A percentile compares a stretch with the other conserved stretches of the same genome.
These are phyloP conservation scores for Wilcoxina mikolae DNA, from an alignment of 495 filamentous ascomycete genomes.

Conservation along the genomic window DNA sequence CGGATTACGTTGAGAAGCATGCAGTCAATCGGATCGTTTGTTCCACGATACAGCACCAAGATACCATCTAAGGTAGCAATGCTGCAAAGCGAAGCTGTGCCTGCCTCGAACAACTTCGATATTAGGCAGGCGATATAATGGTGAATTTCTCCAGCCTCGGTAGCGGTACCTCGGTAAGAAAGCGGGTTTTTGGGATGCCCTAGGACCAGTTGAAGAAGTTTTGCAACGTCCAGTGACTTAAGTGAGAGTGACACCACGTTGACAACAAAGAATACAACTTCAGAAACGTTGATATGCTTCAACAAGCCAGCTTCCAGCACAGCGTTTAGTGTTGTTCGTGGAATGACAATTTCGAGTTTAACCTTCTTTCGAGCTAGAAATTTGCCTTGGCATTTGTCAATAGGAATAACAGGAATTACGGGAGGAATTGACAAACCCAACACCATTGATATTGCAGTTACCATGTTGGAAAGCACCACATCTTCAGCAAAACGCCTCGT, in stretches of 20 bases:
- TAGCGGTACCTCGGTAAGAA: slow-evolving; percentile 5
- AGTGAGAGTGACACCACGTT: slow-evolving; percentile 15
- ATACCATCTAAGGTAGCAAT: slow-evolving; percentile 23
- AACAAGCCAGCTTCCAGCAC: slow-evolving; percentile 20
- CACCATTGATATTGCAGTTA: slow-evolving; percentile 16
- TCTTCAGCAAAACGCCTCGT: slow-evolving; percentile 28
- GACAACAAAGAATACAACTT: slow-evolving; percentile 21
- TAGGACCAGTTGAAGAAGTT: slow-evolving; percentile 25
- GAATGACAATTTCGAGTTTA: slow-evolving; percentile 8
- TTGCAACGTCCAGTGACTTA: slow-evolving; percentile 21
- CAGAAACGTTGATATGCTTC: slow-evolving; percentile 17
- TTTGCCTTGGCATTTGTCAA: background rate
- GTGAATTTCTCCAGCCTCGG: slow-evolving; percentile 11
- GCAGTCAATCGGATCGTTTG: slow-evolving; percentile 17
- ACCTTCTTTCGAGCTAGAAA: slow-evolving; percentile 2
- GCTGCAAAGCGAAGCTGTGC: slow-evolving; percentile 17
- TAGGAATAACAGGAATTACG: background rate
- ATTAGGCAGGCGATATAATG: slow-evolving; percentile 19
- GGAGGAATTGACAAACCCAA: slow-evolving; percentile 11
- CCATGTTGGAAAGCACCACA: slow-evolving; percentile 10
- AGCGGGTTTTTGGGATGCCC: slow-evolving; percentile 22
- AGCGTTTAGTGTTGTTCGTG: slow-evolving; percentile 21
- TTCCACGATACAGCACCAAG: slow-evolving; percentile 21
- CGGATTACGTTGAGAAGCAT: slow-evolving; percentile 17
- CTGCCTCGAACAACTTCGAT: slow-evolving; percentile 14